Evolutionary conservation across 257 asterid species (phyloP).

Genomic region (Primulina huaijiensis): DNA sequence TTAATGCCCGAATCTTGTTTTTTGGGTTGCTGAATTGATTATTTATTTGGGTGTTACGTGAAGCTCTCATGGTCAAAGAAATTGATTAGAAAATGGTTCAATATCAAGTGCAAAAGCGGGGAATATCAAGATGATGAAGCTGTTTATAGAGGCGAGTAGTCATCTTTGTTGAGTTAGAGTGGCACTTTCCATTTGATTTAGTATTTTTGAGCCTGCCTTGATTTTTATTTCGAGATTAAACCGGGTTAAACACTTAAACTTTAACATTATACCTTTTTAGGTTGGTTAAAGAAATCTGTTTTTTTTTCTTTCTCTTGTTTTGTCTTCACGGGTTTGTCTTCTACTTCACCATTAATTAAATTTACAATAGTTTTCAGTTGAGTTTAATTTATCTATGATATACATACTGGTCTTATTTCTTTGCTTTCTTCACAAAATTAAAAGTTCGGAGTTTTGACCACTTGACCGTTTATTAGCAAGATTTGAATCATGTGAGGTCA

Average conservation of each 20-base stretch:
- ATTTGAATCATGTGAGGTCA: not conserved
- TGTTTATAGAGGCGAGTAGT: constrained; percentile 64
- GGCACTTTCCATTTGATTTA: constrained; percentile 5
- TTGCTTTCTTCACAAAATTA: not conserved
- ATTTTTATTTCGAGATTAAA: constrained; percentile 7
- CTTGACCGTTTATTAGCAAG: not conserved
- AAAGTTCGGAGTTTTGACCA: not conserved
- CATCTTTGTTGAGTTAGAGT: constrained; percentile 20
- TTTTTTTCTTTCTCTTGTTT: not conserved
- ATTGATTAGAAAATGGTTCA: constrained; percentile 82
- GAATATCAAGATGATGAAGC: constrained; percentile 67
- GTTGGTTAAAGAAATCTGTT: not conserved
- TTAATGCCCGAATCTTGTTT: constrained; percentile 15
- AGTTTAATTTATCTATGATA: too few species aligned
- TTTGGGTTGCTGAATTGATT: constrained; percentile 38
- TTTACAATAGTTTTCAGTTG: too few species aligned
- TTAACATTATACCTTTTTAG: not conserved
- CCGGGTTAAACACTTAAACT: not conserved
- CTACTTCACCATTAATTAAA: not conserved
- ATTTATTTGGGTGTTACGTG: constrained; percentile 32
- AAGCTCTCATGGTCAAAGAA: constrained; percentile 96
- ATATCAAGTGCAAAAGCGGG: constrained; percentile 70
- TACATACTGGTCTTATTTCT: not conserved
- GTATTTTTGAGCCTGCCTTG: constrained; percentile 16
- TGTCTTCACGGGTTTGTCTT: not conserved